Base-by-base conservation (phyloP, 805 yeast genomes). In the Starmera pachycereana region DNA sequence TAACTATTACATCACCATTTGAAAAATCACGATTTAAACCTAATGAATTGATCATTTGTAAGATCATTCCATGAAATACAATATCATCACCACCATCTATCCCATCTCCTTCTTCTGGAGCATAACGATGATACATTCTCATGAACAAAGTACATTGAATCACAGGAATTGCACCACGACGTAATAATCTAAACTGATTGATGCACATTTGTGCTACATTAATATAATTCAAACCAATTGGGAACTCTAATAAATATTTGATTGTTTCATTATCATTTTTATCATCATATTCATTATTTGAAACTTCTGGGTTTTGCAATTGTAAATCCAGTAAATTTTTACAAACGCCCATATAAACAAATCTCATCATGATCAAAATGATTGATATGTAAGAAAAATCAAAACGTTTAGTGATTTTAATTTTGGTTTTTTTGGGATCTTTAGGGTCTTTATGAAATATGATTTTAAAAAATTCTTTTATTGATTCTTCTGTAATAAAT, bases 51-150 rank as follows among this genome's bases (percentile, higher is more conserved):
- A 73, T 80, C 74, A 76, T 73, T 45, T 74, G 79, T 4, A 74
- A 49, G 19, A 75, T 46, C 55, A 73, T 57, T 3, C 76, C 75
- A 4, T 68, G 60, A 41, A 66, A 72, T 4, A 71, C 68, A 39
- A 65, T 71, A 3, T 72, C 57, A 42, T 70, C 75, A 22, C 74
- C 76, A 37, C 71, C 74, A 42, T 69, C 76, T 8, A 62, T 61
- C 1, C 75, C 72, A 52, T 74, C 79, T 28, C 81, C 80, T 46
- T 72, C 76, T 50, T 74, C 79, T 0, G 79, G 79, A 0, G 77
- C 71, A 38, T 53, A 58, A 33, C 58, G 62, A 45, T 63, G 72
- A 54, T 76, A 77, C 35, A 67, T 58, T 46, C 74, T 65, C 60
- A 73, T 65, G 44, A 71, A 60, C 39, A 76, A 42, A 8, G 77